phyloP scores from a whole-genome alignment of 805 yeast species.

The Metschnikowia lunata region DNA sequence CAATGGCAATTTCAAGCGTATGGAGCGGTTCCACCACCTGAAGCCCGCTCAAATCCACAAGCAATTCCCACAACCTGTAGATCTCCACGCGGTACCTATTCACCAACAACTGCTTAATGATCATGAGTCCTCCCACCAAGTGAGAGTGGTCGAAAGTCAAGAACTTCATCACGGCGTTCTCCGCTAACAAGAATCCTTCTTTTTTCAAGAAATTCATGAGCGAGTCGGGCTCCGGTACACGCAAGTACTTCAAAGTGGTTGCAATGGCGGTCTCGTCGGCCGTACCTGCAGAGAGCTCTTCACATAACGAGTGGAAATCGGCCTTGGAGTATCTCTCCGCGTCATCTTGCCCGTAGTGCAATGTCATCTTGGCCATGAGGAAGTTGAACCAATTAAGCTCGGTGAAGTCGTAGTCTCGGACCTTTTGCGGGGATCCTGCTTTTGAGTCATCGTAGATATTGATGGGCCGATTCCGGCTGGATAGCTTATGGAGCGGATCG shows the following conservation, averaged over 20 bases:
- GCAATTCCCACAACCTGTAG: constrained; percentile 22
- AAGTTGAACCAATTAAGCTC: constrained; percentile 39
- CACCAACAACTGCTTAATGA: constrained; percentile 35
- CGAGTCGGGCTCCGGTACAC: constrained; percentile 13
- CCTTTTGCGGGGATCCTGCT: constrained; percentile 35
- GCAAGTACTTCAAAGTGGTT: constrained; percentile 16
- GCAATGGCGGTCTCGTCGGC: constrained; percentile 15
- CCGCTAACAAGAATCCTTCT: constrained; percentile 16
- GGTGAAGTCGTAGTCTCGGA: constrained; percentile 27
- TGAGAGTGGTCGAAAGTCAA: constrained; percentile 12
- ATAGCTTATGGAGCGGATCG: constrained; percentile 38
- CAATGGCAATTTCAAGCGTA: constrained; percentile 24
- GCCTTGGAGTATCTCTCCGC: constrained; percentile 11
- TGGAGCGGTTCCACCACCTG: constrained; percentile 8
- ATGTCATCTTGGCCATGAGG: constrained; percentile 26
- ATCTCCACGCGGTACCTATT: constrained; percentile 21
- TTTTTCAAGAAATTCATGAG: constrained; percentile 15
- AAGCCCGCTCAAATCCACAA: constrained; percentile 19
- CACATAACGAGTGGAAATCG: constrained; percentile 18
- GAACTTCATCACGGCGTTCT: constrained; percentile 20
- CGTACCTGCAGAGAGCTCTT: constrained; percentile 5
- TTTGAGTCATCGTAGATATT: constrained; percentile 36
- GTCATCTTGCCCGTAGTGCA: constrained; percentile 12
- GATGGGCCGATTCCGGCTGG: constrained; percentile 33
- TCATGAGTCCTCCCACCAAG: constrained; percentile 28